Base-by-base conservation (phyloP, 257 asterid species). In the Salvia hispanica region DNA sequence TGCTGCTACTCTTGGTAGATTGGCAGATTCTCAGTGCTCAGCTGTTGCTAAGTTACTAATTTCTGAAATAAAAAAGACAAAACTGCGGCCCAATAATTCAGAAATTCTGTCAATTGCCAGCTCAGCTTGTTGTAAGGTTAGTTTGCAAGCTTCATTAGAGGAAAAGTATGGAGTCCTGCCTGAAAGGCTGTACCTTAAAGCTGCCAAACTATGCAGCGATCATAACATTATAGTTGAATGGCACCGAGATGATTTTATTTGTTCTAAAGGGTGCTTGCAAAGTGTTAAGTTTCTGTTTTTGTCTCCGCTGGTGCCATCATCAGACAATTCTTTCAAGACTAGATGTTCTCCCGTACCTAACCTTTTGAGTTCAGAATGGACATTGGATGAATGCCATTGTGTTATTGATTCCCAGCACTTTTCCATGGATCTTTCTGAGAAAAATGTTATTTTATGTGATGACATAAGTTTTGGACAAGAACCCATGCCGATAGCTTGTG, bases 161-260 rank as follows among this genome's bases (percentile, higher is more conserved):
- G 88, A 55, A 12, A 85, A 76, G 67, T 88, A 86, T 44, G 97
- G 95, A 63, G 72, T 51, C 47, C 66, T 94, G 77, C 99, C 99
- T 6, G 83, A 82, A 68, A 82, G 85, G 65, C 76, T 88, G 74
- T 84, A 85, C 78, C 81, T 91, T 66, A 94, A 79, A 87, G 97
- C 96, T 33, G 99, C 96, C 58, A 91, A 87, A 79, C 76, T 94
- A 34, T 94, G 97, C 80, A 91, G 99, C 64, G 99, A 94, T 77
- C 95, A 94, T 21, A 84, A 83, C 74, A 82, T 91, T 67, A 47
- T 74, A 66, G 88, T 88, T 64, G 86, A 79, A 54, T 91, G 97
- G 99, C 97, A 94, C 78, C 92, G 78, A 70, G 95, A 87, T 34
- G 85, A 82, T 58, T 88, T 76, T 79, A 62, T 76, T 76, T 94